These are phyloP conservation scores for Penicillium sp. DNA, from an alignment of 2,329 filamentous ascomycete species.

Conservation along the genomic window DNA sequence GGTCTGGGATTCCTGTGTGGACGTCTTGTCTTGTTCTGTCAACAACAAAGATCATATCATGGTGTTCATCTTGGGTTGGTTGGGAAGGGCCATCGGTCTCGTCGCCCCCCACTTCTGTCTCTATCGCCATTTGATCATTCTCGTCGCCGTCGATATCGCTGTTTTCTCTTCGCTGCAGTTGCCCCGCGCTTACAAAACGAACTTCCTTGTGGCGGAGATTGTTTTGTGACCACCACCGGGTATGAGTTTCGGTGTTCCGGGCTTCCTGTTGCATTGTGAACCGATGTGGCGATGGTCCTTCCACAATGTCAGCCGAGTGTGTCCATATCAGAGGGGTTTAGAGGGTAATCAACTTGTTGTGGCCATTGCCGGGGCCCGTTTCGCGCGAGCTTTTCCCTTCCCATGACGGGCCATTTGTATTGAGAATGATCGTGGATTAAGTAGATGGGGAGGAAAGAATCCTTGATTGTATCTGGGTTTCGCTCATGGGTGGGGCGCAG, in stretches of 20 bases:
- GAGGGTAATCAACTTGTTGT: constrained; percentile 1
- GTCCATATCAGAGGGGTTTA: too few relatives aligned
- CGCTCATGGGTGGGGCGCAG: constrained; percentile 1
- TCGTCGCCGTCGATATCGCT: constrained; percentile 8
- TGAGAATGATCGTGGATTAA: neutral
- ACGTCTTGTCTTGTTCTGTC: constrained; percentile 30
- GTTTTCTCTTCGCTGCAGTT: constrained; percentile 37
- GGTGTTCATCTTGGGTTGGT: constrained; percentile 11
- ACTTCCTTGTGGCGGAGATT: constrained; percentile 53
- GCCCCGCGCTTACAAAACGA: constrained; percentile 57
- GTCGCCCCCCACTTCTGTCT: neutral
- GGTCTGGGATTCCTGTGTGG: constrained; percentile 29
- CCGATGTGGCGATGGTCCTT: constrained; percentile 18
- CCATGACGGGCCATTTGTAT: constrained; percentile 24
- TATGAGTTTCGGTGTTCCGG: constrained; percentile 50
- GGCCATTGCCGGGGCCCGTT: constrained; percentile 9
- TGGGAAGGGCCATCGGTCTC: constrained; percentile 7
- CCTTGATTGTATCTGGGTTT: neutral
- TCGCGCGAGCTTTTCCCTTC: constrained; percentile 20
- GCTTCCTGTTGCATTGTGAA: constrained; percentile 54
- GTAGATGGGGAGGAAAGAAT: neutral
- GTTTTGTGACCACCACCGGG: constrained; percentile 43
- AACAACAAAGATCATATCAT: constrained; percentile 33
- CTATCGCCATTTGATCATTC: neutral
- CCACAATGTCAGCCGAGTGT: neutral